Conservation (phyloP, 106 monocot species). For the Dendrobium catenatum region DNA sequence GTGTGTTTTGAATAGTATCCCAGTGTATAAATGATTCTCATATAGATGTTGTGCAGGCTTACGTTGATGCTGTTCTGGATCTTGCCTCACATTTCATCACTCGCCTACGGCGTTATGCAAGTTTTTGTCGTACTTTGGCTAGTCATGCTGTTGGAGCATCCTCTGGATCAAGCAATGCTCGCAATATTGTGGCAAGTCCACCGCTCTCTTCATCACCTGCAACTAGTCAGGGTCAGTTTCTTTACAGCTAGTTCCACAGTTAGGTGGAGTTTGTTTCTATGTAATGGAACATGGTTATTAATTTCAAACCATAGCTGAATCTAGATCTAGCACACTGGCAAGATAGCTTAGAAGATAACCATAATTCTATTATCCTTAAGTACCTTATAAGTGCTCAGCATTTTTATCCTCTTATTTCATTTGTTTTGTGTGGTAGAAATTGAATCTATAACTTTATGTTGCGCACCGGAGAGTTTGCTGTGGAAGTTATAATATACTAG, state of each 20-base stretch:
- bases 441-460: background rate
- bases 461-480: background rate
- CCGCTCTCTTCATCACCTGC: slow-evolving; percentile 64
- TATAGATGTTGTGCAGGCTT: slow-evolving; percentile 42
- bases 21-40: background rate
- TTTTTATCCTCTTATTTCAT: background rate
- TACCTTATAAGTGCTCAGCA: background rate
- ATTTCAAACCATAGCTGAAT: background rate
- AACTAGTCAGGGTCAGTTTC: slow-evolving; percentile 62
- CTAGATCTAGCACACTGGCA: background rate
- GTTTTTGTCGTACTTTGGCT: slow-evolving; percentile 97
- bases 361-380: background rate
- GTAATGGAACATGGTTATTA: background rate
- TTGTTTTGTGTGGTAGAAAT: background rate
- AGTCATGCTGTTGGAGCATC: slow-evolving; percentile 97
- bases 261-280: background rate
- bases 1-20: background rate
- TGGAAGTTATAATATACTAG: background rate
- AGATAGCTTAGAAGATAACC: background rate
- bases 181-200: slow-evolving; percentile 79
- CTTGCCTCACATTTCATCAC: slow-evolving; percentile 98
- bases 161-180: slow-evolving; percentile 51
- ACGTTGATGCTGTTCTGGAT: slow-evolving; percentile 98
- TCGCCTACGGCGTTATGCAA: slow-evolving; percentile 91
- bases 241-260: background rate